These are phyloP conservation scores for Fistulina hepatica DNA, from an alignment of 1,284 basidiomycete species.

Conservation along the genomic window DNA sequence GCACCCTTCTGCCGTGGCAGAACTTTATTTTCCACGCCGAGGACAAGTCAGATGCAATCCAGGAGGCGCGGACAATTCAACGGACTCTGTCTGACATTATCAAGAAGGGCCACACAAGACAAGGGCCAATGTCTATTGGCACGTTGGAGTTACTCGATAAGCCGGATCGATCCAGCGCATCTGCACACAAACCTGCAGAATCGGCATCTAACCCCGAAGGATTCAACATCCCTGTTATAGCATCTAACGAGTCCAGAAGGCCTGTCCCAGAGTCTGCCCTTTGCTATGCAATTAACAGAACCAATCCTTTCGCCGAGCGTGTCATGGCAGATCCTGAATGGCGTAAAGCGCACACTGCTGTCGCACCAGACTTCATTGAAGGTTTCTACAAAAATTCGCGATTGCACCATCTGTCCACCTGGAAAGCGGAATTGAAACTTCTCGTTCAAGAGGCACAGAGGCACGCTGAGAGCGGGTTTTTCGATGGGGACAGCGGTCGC, in stretches of 20 bases:
- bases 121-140: too few species aligned
- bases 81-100: constrained; percentile 17
- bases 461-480: constrained; percentile 51
- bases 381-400: constrained; percentile 88
- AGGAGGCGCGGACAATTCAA: constrained; percentile 35
- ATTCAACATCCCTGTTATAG: too few species aligned
- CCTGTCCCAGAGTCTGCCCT: constrained; percentile 27
- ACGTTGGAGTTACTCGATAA: too few species aligned
- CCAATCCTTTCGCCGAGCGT: constrained; percentile 63
- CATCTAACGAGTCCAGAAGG: neutral
- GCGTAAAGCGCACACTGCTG: constrained; percentile 81
- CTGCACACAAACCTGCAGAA: neutral
- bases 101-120: neutral
- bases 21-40: constrained; percentile 47
- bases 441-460: constrained; percentile 75
- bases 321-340: constrained; percentile 76
- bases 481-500: constrained; percentile 7
- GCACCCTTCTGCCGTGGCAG: constrained; percentile 67
- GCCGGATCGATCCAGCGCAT: neutral
- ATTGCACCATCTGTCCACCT: constrained; percentile 83
- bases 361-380: constrained; percentile 78
- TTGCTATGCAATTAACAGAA: constrained; percentile 49
- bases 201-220: neutral
- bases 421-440: constrained; percentile 83
- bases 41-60: constrained; percentile 35